Percentiles rank a stretch among this genome's conserved stretches.
Conservation (phyloP, 352 stramenopile species). For the Blastocystis sp. region DNA sequence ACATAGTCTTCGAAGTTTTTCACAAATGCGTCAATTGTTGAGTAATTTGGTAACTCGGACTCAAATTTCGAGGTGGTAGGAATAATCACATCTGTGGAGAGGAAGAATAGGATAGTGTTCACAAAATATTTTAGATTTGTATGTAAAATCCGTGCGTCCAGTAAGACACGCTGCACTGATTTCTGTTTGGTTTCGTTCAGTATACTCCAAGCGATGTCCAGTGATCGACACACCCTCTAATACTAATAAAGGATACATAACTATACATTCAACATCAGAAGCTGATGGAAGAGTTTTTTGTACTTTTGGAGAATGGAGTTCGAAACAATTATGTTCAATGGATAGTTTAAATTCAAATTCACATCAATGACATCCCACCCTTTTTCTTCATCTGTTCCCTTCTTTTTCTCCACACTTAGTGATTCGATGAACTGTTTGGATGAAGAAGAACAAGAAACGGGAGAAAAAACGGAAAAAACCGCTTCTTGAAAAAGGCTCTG, state of each 20-base stretch:
- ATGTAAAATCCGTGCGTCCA: neutral
- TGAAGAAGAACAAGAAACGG: neutral
- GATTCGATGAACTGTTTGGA: slow-evolving; percentile 4
- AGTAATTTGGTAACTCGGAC: neutral
- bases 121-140: slow-evolving; percentile 45
- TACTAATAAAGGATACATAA: neutral
- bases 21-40: slow-evolving; percentile 10
- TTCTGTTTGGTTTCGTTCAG: slow-evolving; percentile 3
- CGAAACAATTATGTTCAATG: slow-evolving; percentile 26
- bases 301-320: neutral
- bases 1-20: slow-evolving; percentile 11
- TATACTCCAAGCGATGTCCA: neutral
- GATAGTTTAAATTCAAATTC: neutral
- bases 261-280: neutral
- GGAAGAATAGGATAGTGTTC: neutral
- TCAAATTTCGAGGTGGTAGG: neutral
- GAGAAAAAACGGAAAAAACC: neutral
- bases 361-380: slow-evolving; percentile 39
- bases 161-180: neutral
- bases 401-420: neutral
- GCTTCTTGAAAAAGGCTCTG: slow-evolving; percentile 3
- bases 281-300: neutral
- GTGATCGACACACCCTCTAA: slow-evolving; percentile 17
- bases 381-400: neutral
- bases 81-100: slow-evolving; percentile 12